A percentile compares a stretch with the other conserved stretches of the same genome.
Evolutionary conservation across 768 basidiomycete genomes (phyloP).

Genomic region (Suillus plorans): DNA sequence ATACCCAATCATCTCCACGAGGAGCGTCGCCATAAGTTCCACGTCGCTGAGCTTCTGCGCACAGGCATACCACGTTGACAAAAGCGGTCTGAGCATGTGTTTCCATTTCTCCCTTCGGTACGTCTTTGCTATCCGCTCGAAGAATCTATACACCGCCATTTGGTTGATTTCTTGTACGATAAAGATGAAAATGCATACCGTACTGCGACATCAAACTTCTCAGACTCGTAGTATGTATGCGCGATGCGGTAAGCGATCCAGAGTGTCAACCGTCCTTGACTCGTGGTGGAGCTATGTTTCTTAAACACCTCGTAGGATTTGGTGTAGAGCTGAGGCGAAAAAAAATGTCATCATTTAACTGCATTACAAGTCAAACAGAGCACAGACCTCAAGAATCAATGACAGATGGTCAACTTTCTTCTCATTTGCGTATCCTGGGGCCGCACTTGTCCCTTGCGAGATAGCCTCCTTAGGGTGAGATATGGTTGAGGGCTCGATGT

Average conservation of each 20-base stretch:
- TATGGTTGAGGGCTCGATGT: background rate
- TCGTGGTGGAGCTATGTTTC: conserved; percentile 53
- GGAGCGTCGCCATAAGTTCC: conserved; percentile 69
- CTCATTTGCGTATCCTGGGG: conserved; percentile 85
- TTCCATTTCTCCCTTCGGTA: conserved; percentile 88
- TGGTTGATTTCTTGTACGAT: background rate
- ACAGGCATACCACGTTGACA: conserved; percentile 81
- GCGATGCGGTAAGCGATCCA: conserved; percentile 92
- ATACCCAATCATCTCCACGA: conserved; percentile 81
- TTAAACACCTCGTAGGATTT: conserved; percentile 95
- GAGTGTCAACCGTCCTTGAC: conserved; percentile 81
- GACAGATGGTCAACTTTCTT: conserved; percentile 88
- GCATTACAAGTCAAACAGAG: background rate
- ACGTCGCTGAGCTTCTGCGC: conserved; percentile 77
- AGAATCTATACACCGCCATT: conserved; percentile 60
- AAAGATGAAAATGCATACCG: conserved; percentile 47
- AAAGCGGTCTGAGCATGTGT: conserved; percentile 68
- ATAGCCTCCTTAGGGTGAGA: conserved; percentile 10
- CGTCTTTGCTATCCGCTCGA: conserved; percentile 86
- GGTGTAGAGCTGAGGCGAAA: conserved; percentile 72
- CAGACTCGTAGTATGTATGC: conserved; percentile 75
- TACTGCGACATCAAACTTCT: conserved; percentile 86
- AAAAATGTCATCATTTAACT: conserved; percentile 9
- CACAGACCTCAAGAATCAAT: conserved; percentile 75
- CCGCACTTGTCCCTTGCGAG: conserved; percentile 37